Percentiles rank a stretch among this genome's conserved stretches.
Conservation (phyloP, 768 basidiomycete genomes). For the Fibroporia radiculosa region DNA sequence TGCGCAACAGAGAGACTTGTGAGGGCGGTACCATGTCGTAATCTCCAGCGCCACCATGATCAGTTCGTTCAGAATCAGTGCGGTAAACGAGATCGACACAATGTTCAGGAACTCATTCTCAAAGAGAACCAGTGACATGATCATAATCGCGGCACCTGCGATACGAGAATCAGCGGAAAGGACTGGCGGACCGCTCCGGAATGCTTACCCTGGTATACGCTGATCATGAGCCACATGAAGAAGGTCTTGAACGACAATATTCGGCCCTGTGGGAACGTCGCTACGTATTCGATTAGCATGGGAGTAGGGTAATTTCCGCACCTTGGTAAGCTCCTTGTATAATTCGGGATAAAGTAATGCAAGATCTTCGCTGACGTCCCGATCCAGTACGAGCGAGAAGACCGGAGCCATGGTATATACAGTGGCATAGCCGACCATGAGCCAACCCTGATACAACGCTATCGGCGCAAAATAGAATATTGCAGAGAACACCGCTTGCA, state of each 20-base stretch:
- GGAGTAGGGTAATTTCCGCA: constrained; percentile 21
- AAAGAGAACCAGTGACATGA: constrained; percentile 91
- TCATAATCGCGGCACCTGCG: constrained; percentile 95
- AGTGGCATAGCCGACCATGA: constrained; percentile 95
- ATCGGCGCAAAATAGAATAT: constrained; percentile 96
- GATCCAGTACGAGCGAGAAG: constrained; percentile 92
- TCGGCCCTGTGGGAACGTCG: constrained; percentile 58
- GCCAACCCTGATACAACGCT: constrained; percentile 95
- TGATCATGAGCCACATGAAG: constrained; percentile 97
- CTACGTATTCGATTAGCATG: background rate
- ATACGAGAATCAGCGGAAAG: background rate
- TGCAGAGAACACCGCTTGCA: constrained; percentile 94
- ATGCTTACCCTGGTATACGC: constrained; percentile 83
- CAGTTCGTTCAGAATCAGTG: constrained; percentile 90
- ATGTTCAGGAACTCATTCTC: constrained; percentile 98
- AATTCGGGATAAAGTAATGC: constrained; percentile 94
- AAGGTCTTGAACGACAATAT: constrained; percentile 96
- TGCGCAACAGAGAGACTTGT: background rate
- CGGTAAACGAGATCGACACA: constrained; percentile 96
- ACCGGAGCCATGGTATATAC: constrained; percentile 98
- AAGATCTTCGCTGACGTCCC: constrained; percentile 92
- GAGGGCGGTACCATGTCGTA: constrained; percentile 70
- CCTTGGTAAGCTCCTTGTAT: constrained; percentile 97
- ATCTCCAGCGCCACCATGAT: constrained; percentile 99
- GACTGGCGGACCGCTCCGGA: background rate